phyloP scores from a whole-genome alignment of 768 basidiomycete genomes.

The Boletus pseudopeckii region DNA sequence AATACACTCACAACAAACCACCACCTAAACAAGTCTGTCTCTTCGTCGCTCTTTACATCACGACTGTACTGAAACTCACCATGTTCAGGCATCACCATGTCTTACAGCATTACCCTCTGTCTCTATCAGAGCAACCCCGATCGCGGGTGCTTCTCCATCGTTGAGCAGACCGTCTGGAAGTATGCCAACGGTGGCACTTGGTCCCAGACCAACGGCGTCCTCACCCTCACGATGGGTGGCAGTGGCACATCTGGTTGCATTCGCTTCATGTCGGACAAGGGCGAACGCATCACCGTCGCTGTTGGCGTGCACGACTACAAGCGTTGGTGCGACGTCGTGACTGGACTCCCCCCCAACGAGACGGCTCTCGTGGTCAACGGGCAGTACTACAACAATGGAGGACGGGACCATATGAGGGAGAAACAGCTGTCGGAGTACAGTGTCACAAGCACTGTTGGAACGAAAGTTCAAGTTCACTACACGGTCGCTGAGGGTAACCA shows the following conservation, averaged over 20 bases:
- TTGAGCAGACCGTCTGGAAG: conserved; percentile 6
- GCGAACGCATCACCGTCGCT: conserved; percentile 33
- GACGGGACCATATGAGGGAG: background rate
- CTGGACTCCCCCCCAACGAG: conserved; percentile 24
- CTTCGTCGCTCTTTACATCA: background rate
- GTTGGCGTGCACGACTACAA: conserved; percentile 40
- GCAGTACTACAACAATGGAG: conserved; percentile 24
- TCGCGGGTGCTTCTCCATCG: background rate
- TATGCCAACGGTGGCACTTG: conserved; percentile 28
- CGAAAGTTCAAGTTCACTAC: background rate
- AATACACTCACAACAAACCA: background rate
- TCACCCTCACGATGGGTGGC: conserved; percentile 33
- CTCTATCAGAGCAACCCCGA: conserved; percentile 4
- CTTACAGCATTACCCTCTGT: background rate
- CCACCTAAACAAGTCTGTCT: conserved; percentile 2
- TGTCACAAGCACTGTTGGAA: conserved; percentile 4
- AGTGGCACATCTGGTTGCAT: conserved; percentile 41
- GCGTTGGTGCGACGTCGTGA: conserved; percentile 39
- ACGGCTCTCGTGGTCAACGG: conserved; percentile 27
- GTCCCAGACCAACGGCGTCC: conserved; percentile 16
- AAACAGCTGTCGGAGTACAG: conserved; percentile 5
- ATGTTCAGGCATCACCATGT: conserved; percentile 1
- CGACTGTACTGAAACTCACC: background rate
- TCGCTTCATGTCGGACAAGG: conserved; percentile 29
- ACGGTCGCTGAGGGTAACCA: conserved; percentile 5